phyloP scores from a whole-genome alignment of 192 early-diverging fungal species.

The Coemansia sp. region DNA sequence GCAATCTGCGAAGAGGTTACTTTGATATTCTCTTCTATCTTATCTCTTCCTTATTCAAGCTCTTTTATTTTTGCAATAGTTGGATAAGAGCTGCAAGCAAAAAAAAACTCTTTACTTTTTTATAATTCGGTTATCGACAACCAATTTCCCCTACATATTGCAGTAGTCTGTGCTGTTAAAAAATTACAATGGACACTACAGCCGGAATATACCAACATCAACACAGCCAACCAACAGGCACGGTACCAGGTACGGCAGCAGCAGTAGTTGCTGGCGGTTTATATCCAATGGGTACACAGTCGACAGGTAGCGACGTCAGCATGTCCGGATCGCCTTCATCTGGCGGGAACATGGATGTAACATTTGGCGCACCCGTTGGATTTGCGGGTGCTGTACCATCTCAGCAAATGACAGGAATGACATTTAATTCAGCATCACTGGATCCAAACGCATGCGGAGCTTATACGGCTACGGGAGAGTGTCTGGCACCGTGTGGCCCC shows the following conservation, averaged over 20 bases:
- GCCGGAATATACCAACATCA: slow-evolving; percentile 30
- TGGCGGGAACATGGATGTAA: neutral
- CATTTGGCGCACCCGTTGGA: neutral
- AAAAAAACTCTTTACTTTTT: neutral
- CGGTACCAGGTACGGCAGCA: neutral
- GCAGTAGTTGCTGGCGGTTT: slow-evolving; percentile 15
- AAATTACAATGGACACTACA: slow-evolving; percentile 22
- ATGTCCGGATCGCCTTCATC: slow-evolving; percentile 4
- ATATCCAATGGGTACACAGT: slow-evolving; percentile 26
- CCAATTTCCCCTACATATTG: neutral
- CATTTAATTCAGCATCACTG: slow-evolving; percentile 7
- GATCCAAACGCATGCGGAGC: neutral
- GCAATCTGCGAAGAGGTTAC: neutral
- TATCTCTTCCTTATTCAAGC: neutral
- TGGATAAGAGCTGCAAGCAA: neutral
- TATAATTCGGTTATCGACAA: neutral
- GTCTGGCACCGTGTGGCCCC: neutral
- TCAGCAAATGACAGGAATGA: slow-evolving; percentile 7
- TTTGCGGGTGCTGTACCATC: neutral
- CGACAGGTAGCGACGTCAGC: neutral
- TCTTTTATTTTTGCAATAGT: no score
- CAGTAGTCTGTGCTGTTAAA: slow-evolving; percentile 1
- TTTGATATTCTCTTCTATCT: neutral
- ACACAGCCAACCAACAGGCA: neutral
- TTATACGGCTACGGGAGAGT: slow-evolving; percentile 7